Evolutionary conservation across 2,329 filamentous ascomycete genomes (phyloP).

Genomic region (Torrubiellomyces zombiae): DNA sequence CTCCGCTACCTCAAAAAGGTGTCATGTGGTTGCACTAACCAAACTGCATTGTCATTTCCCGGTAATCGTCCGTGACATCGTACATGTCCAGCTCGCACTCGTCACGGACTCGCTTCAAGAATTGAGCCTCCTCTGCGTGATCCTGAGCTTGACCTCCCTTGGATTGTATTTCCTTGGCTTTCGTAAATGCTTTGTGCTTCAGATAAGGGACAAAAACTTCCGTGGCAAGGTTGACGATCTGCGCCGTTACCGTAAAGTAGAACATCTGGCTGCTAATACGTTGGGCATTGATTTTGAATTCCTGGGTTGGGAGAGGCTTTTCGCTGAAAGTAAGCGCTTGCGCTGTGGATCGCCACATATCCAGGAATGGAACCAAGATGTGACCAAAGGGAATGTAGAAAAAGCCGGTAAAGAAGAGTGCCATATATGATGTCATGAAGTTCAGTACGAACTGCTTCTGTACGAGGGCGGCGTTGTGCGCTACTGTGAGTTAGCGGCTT

Average conservation of each 20-base stretch:
- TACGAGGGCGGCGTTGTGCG: slow-evolving; percentile 68
- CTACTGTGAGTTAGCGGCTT: slow-evolving; percentile 19
- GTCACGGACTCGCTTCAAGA: slow-evolving; percentile 64
- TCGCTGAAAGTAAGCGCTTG: slow-evolving; percentile 61
- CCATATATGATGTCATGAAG: slow-evolving; percentile 89
- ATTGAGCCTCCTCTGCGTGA: slow-evolving; percentile 58
- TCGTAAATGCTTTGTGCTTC: slow-evolving; percentile 62
- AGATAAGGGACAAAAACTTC: slow-evolving; percentile 75
- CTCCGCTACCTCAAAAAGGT: not conserved
- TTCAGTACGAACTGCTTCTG: slow-evolving; percentile 92
- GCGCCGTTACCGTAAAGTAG: slow-evolving; percentile 88
- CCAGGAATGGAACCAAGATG: slow-evolving; percentile 68
- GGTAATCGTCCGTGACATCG: slow-evolving; percentile 77
- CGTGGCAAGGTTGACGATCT: slow-evolving; percentile 72
- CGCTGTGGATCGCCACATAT: slow-evolving; percentile 62
- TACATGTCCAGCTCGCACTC: slow-evolving; percentile 74
- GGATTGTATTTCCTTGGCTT: slow-evolving; percentile 59
- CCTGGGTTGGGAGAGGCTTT: slow-evolving; percentile 45
- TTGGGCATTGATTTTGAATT: slow-evolving; percentile 69
- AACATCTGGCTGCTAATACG: slow-evolving; percentile 83
- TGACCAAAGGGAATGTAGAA: slow-evolving; percentile 87
- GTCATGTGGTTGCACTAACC: slow-evolving; percentile 20
- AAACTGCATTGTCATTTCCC: slow-evolving; percentile 83
- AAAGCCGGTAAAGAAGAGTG: slow-evolving; percentile 83
- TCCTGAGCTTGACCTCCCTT: slow-evolving; percentile 45